These are phyloP conservation scores for Pyrenochaeta sp. DNA, from an alignment of 2,329 filamentous ascomycete genomes.

Conservation along the genomic window DNA sequence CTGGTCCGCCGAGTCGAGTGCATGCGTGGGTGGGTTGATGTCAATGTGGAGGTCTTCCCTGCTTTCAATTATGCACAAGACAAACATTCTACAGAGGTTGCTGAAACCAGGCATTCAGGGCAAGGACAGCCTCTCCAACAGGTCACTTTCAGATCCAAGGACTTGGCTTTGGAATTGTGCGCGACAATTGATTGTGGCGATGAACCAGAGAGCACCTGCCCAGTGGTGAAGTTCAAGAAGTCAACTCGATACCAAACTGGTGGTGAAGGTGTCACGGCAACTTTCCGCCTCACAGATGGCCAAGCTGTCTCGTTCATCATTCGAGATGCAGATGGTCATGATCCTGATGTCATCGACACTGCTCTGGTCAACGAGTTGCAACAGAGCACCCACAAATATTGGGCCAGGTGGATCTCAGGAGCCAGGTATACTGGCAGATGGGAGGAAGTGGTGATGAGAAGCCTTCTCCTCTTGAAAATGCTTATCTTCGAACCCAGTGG, in stretches of 20 bases:
- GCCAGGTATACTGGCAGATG: slow-evolving; percentile 76
- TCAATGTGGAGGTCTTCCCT: slow-evolving; percentile 76
- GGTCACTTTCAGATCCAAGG: slow-evolving; percentile 67
- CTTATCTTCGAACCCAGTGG: slow-evolving; percentile 81
- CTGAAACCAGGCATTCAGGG: slow-evolving; percentile 36
- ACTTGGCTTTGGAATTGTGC: slow-evolving; percentile 70
- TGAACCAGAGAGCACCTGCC: slow-evolving; percentile 56
- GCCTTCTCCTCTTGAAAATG: slow-evolving; percentile 77
- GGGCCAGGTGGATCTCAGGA: slow-evolving; percentile 76
- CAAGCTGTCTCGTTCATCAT: slow-evolving; percentile 74
- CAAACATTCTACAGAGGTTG: slow-evolving; percentile 66
- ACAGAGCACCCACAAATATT: slow-evolving; percentile 73
- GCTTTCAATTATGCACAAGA: slow-evolving; percentile 68
- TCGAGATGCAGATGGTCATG: slow-evolving; percentile 64
- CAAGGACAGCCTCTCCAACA: slow-evolving; percentile 29
- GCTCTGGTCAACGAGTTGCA: slow-evolving; percentile 68
- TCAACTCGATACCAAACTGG: slow-evolving; percentile 60
- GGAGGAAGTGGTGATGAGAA: slow-evolving; percentile 74
- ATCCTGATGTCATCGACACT: slow-evolving; percentile 65
- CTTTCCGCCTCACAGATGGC: slow-evolving; percentile 67
- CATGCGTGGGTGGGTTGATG: slow-evolving; percentile 69
- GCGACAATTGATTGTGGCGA: slow-evolving; percentile 70
- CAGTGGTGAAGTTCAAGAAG: slow-evolving; percentile 64
- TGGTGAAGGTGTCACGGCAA: slow-evolving; percentile 69
- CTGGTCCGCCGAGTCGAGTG: slow-evolving; percentile 76